Evolutionary conservation across 2,329 filamentous ascomycete species (phyloP).

Genomic region (Capronia americana): DNA sequence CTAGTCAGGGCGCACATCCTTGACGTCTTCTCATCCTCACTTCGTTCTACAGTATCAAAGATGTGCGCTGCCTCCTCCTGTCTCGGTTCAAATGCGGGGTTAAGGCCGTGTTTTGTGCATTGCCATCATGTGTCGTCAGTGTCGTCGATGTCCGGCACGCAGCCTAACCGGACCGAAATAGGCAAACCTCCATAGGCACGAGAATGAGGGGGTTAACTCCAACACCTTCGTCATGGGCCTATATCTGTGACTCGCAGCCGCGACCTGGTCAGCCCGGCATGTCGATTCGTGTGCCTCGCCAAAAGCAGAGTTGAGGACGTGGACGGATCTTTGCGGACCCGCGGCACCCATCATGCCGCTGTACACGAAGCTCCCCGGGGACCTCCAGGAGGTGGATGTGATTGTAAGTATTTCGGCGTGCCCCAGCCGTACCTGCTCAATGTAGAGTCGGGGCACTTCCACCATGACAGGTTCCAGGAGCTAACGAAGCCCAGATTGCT

Average conservation of each 20-base stretch:
- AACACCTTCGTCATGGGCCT: neutral
- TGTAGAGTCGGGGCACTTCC: neutral
- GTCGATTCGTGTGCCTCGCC: neutral
- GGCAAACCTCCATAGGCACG: neutral
- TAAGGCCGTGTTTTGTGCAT: neutral
- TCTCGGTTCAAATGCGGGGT: neutral
- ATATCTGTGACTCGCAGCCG: neutral
- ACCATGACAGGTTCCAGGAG: neutral
- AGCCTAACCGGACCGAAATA: neutral
- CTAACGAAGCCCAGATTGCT: conserved; percentile 45
- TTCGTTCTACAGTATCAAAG: neutral
- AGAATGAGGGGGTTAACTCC: neutral
- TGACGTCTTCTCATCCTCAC: neutral
- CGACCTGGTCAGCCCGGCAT: neutral
- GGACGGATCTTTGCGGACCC: neutral
- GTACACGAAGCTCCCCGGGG: conserved; percentile 24
- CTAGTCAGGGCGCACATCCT: neutral
- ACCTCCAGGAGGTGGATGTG: conserved; percentile 55
- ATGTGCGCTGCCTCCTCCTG: neutral
- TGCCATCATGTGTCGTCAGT: neutral
- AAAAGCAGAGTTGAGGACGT: neutral
- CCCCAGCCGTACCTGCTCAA: neutral
- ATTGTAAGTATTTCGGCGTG: conserved; percentile 42
- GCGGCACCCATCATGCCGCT: conserved; percentile 15
- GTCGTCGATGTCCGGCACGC: neutral